Conservation (phyloP, 495 filamentous ascomycete genomes). For the Lophiostoma macrostomum region DNA sequence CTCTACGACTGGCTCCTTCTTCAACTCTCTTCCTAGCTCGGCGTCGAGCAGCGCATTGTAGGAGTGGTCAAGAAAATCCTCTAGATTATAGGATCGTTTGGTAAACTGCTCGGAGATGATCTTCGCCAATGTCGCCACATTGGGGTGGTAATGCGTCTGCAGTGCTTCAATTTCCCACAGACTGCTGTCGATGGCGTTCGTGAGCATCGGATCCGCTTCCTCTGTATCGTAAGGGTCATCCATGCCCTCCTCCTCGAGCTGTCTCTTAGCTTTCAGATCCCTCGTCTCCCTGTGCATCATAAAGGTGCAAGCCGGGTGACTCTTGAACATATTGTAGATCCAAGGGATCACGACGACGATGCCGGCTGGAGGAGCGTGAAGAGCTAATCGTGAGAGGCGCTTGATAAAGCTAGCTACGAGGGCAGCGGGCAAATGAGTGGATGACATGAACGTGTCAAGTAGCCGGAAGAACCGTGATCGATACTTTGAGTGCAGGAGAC, state of each 20-base stretch:
- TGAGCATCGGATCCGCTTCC: conserved; percentile 80
- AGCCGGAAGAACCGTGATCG: conserved; percentile 90
- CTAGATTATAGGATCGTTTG: conserved; percentile 84
- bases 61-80: conserved; percentile 95
- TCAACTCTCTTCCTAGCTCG: conserved; percentile 77
- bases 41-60: conserved; percentile 82
- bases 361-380: conserved; percentile 81
- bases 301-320: conserved; percentile 85
- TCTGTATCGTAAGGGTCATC: conserved; percentile 73
- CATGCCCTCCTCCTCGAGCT: conserved; percentile 63
- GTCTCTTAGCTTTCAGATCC: conserved; percentile 52
- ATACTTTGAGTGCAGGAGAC: conserved; percentile 88
- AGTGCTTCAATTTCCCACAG: conserved; percentile 91
- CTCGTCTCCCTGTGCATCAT: conserved; percentile 83
- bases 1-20: conserved; percentile 83
- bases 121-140: conserved; percentile 88
- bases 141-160: conserved; percentile 93
- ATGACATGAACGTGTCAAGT: conserved; percentile 86
- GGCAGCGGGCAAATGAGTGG: conserved; percentile 85
- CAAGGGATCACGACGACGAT: conserved; percentile 87
- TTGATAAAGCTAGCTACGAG: conserved; percentile 97
- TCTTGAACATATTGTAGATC: conserved; percentile 92
- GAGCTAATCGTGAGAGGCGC: conserved; percentile 71
- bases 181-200: conserved; percentile 83
- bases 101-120: conserved; percentile 98